A percentile compares a stretch with the other conserved stretches of the same genome.
Conservation (phyloP, 2,329 filamentous ascomycete species). For the Aspergillus sp. region DNA sequence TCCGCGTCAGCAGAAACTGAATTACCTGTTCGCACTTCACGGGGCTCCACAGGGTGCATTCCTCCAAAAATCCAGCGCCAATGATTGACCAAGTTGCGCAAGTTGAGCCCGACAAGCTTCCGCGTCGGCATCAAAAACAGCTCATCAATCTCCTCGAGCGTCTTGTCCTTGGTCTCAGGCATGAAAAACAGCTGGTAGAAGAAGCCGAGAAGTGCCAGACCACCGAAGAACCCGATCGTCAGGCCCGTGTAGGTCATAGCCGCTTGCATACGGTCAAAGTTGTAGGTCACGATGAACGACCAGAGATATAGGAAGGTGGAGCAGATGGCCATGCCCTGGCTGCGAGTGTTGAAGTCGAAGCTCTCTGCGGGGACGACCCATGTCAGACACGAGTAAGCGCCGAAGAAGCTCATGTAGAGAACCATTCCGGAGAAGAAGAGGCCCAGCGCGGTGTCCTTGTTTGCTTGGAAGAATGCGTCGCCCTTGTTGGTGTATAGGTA, state of each 20-base stretch:
- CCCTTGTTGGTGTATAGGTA: slow-evolving; percentile 48
- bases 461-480: slow-evolving; percentile 16
- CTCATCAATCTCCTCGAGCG: slow-evolving; percentile 64
- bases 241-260: slow-evolving; percentile 62
- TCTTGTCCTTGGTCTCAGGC: slow-evolving; percentile 66
- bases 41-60: slow-evolving; percentile 18
- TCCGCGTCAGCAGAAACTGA: not conserved
- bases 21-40: slow-evolving; percentile 26
- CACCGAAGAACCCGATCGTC: slow-evolving; percentile 65
- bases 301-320: slow-evolving; percentile 63
- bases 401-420: slow-evolving; percentile 63
- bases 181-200: slow-evolving; percentile 69
- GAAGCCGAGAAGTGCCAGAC: slow-evolving; percentile 64
- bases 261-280: slow-evolving; percentile 63
- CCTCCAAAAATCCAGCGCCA: not conserved
- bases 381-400: slow-evolving; percentile 57
- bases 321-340: slow-evolving; percentile 67
- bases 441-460: slow-evolving; percentile 40
- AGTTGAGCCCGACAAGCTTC: slow-evolving; percentile 56
- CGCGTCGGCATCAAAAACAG: slow-evolving; percentile 59
- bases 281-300: slow-evolving; percentile 68
- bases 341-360: slow-evolving; percentile 65
- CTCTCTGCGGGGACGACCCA: slow-evolving; percentile 64
- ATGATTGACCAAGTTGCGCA: slow-evolving; percentile 34
- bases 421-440: slow-evolving; percentile 55